Conservation (phyloP, 106 monocot genomes). For the Xerophyta viscosa region DNA sequence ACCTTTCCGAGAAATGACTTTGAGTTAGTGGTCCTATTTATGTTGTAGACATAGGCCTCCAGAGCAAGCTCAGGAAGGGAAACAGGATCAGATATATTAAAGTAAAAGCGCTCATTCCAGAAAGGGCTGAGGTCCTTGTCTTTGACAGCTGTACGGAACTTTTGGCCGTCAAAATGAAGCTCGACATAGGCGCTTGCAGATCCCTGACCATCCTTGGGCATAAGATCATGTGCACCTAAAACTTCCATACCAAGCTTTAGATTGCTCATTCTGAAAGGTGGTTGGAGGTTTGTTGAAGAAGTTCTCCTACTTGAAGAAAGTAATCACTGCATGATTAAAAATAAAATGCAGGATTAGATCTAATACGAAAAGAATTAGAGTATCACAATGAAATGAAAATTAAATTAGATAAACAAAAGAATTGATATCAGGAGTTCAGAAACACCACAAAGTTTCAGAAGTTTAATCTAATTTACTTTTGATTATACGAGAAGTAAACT, state of each 20-base stretch:
- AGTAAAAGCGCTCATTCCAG: slow-evolving; percentile 31
- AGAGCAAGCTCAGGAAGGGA: slow-evolving; percentile 42
- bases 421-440: too few relatives aligned
- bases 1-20: slow-evolving; percentile 66
- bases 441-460: too few relatives aligned
- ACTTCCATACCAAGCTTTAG: slow-evolving; percentile 69
- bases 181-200: slow-evolving; percentile 64
- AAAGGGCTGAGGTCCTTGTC: slow-evolving; percentile 55
- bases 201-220: slow-evolving; percentile 81
- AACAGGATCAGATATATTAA: slow-evolving; percentile 54
- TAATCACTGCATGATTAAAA: too few relatives aligned
- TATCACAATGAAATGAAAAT: too few relatives aligned
- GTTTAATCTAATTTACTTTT: too few relatives aligned
- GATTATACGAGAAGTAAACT: too few relatives aligned
- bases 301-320: too few relatives aligned
- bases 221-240: slow-evolving; percentile 4
- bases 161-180: slow-evolving; percentile 67
- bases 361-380: too few relatives aligned
- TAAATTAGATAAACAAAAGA: too few relatives aligned
- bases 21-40: slow-evolving; percentile 26
- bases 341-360: too few relatives aligned
- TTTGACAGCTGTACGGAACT: slow-evolving; percentile 56
- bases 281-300: slow-evolving; percentile 1
- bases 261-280: slow-evolving; percentile 38
- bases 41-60: slow-evolving; percentile 61